Base-by-base conservation (phyloP, 345 rosid species). In the Leavenworthia alabamica region DNA sequence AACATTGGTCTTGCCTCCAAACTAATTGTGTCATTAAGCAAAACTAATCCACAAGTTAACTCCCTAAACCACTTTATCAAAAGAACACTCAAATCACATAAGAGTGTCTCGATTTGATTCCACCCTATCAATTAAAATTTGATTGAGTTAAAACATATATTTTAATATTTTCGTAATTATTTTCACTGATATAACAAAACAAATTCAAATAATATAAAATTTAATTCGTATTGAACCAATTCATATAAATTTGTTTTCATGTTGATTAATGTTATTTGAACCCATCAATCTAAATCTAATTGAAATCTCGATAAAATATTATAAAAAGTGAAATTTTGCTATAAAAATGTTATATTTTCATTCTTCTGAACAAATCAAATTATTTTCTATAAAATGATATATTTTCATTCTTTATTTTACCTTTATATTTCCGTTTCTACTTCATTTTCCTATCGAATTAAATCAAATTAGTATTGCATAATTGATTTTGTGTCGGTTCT, bases 31-130 rank as follows among this genome's bases (percentile, higher is more conserved):
- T 65, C 54, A 9, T 56, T 56, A 56, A 37, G 33, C 41, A 56
- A 29, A 67, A 59, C 65, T 67, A 67, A 57, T 57, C 72, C 49
- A 41, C 51, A 48, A 39, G 20, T 57, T 58, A 39, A 56, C 51
- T 22, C 26, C 27, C 58, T 10, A 23, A 61, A 4, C 22, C 51
- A 12, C 28, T 44, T 26, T 12, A 44, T 4, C 13, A 28, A 27
- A 50, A 4, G 24, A 19, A 43, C 8, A 9, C 23, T 27, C 5
- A 13, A 23, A 23, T 9, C 11, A 22, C 27, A 1, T 10, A 20
- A n/a, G 23, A 22, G n/a, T 53, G 11, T 53, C 23, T 32, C 23
- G 35, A 42, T 32, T 6, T 26, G 4, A 54, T 19, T 7, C 23
- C 23, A 11, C 19, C 50, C 50, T 4, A 1, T n/a, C 5, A 29